Evolutionary conservation across 257 asterid genomes (phyloP), one percentile per base, ranked within the genome.

Genomic region (Gynochthodes officinalis): DNA sequence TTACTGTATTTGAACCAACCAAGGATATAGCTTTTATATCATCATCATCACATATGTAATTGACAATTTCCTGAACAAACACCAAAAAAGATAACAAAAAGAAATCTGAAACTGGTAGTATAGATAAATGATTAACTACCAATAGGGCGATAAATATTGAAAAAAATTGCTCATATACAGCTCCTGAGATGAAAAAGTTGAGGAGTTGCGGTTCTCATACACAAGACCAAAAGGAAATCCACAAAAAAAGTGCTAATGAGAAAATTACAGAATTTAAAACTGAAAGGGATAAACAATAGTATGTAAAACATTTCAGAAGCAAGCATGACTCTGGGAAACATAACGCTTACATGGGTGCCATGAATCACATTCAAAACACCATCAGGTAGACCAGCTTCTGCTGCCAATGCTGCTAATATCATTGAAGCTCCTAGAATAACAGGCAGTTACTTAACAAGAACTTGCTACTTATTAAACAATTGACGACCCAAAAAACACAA

Each of bases 331-430:
- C 11, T 30, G 3, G 44, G 68, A 64, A 60, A 32, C 57, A 62
- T 49, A 64, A 59, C 23, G 35, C 78, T 69, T 84, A 84, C 88
- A 28, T 71, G 81, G 67, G 76, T 78, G 30, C 88, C 85, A 71
- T 81, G 85, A 68, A 84, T 74, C 63, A 84, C 69, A 71, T 81
- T 84, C 30, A 84, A 53, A 58, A 84, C 88, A 67, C 88, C 85
- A 81, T 81, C 84, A 4, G 88, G 88, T 74, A 84, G 53, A 62
- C 88, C 88, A 71, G 88, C 85, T 72, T 84, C 84, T 43, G 83
- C 78, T 50, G 88, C 82, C 81, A 84, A 67, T 14, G 77, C 82
- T 32, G 88, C 85, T 18, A 84, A 73, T 75, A 84, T 73, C 84
- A 84, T 81, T 30, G 85, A 73, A 67, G 72, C 78, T 67, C 85